Evolutionary conservation across 768 basidiomycete genomes (phyloP).

Genomic region (Naematelia encephala): DNA sequence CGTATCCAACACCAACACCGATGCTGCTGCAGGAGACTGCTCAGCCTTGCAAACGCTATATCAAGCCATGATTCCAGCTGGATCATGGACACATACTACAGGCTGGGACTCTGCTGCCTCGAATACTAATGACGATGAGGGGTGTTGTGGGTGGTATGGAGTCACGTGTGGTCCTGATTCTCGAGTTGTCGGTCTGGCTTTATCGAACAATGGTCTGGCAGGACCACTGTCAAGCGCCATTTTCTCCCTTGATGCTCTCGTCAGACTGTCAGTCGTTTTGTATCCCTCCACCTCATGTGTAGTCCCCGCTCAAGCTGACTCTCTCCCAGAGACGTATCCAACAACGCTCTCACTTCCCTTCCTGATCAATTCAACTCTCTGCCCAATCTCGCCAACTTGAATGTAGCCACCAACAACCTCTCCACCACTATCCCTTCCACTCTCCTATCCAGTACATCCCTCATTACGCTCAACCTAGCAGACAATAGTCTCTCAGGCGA

Average conservation of each 20-base stretch:
- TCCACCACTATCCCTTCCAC: constrained; percentile 14
- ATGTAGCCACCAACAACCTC: constrained; percentile 9
- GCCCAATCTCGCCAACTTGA: constrained; percentile 14
- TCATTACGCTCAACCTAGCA: constrained; percentile 23
- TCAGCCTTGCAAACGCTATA: background rate
- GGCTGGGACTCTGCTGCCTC: constrained; percentile 11
- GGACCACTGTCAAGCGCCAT: constrained; percentile 13
- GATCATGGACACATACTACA: background rate
- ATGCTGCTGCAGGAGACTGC: background rate
- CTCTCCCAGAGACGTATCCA: constrained; percentile 22
- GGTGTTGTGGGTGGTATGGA: constrained; percentile 28
- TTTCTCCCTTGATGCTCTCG: constrained; percentile 13
- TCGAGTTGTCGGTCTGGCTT: constrained; percentile 12
- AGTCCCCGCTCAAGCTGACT: too few relatives aligned
- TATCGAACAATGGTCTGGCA: constrained; percentile 19
- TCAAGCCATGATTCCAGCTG: background rate
- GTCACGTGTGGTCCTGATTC: constrained; percentile 18
- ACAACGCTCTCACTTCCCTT: constrained; percentile 13
- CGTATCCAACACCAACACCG: background rate
- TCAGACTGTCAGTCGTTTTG: constrained; percentile 16
- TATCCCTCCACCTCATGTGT: background rate
- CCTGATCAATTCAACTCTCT: constrained; percentile 19
- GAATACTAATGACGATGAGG: background rate
- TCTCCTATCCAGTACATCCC: constrained; percentile 3
- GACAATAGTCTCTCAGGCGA: constrained; percentile 17